A percentile compares a stretch with the other conserved stretches of the same genome.
phyloP scores from a whole-genome alignment of 495 filamentous ascomycete species.

The Friedmanniomyces endolithicus region DNA sequence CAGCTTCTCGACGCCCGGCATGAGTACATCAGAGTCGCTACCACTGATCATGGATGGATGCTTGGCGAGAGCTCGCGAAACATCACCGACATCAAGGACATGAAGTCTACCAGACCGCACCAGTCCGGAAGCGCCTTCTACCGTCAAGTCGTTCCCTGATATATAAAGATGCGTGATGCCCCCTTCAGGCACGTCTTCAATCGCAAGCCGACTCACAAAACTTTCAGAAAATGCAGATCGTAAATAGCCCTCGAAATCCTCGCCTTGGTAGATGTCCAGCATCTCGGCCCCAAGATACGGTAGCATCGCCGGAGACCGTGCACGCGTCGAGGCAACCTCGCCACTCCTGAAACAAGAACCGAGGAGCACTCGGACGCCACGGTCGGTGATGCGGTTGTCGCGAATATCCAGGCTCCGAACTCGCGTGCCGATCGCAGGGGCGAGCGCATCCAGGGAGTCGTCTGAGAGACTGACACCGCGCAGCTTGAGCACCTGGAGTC shows the following conservation, averaged over 20 bases:
- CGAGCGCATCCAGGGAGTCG: constrained; percentile 41
- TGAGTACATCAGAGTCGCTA: constrained; percentile 17
- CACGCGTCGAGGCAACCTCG: constrained; percentile 4
- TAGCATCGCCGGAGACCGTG: constrained; percentile 7
- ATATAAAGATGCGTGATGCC: constrained; percentile 52
- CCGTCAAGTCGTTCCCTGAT: constrained; percentile 29
- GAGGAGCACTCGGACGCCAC: constrained; percentile 40
- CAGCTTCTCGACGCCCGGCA: constrained; percentile 44
- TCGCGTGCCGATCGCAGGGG: constrained; percentile 38
- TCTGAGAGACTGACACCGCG: constrained; percentile 46
- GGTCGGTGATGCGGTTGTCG: constrained; percentile 47
- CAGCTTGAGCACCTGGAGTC: constrained; percentile 48
- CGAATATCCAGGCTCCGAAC: constrained; percentile 49
- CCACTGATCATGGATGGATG: background rate
- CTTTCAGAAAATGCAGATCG: constrained; percentile 39
- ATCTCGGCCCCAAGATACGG: constrained; percentile 20
- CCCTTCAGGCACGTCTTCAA: constrained; percentile 40
- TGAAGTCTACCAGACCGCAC: constrained; percentile 39
- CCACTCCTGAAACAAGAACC: constrained; percentile 35
- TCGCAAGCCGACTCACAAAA: constrained; percentile 38
- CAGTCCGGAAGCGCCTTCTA: constrained; percentile 44
- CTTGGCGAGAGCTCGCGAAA: background rate
- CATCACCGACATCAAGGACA: constrained; percentile 39
- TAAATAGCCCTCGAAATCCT: constrained; percentile 39
- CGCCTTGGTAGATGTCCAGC: constrained; percentile 27